Percentiles rank a stretch among this genome's conserved stretches.
Evolutionary conservation across 257 asterid species (phyloP).

Genomic region (Solanum piurae): DNA sequence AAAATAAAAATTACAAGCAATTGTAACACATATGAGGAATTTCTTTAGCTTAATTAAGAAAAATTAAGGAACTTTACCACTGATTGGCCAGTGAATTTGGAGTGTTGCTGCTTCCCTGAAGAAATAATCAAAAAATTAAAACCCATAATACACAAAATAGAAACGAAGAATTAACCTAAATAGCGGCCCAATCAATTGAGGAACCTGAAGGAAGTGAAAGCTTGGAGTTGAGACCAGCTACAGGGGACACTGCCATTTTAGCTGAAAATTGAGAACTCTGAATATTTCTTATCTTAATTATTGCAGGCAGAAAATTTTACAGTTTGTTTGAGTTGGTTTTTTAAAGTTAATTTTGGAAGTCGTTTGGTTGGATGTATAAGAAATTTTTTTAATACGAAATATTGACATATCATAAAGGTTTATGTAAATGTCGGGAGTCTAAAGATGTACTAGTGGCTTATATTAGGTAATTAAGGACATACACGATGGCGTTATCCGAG

Average conservation of each 20-base stretch:
- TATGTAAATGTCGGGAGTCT: no score
- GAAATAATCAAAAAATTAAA: background rate
- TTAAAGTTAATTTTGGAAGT: background rate
- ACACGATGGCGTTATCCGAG: rapidly evolving
- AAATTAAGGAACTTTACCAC: slow-evolving; percentile 26
- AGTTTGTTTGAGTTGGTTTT: background rate
- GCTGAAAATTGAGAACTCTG: background rate
- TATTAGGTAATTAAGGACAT: background rate
- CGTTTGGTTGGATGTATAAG: background rate
- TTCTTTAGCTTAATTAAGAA: background rate
- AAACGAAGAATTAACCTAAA: background rate
- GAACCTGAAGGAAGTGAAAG: background rate
- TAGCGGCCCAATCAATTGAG: background rate
- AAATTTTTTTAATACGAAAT: no score
- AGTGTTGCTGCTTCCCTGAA: background rate
- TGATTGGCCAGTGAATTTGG: slow-evolving; percentile 44
- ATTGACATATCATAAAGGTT: no score
- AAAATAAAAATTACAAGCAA: background rate
- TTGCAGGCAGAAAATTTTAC: background rate
- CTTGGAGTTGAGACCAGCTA: background rate
- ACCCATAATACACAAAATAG: background rate
- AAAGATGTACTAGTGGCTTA: no score
- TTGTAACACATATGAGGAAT: background rate
- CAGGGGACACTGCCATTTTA: background rate
- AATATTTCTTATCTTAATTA: background rate